These are phyloP conservation scores for Cadophora luteo-olivacea DNA, from an alignment of 2,329 filamentous ascomycete genomes.

Conservation along the genomic window DNA sequence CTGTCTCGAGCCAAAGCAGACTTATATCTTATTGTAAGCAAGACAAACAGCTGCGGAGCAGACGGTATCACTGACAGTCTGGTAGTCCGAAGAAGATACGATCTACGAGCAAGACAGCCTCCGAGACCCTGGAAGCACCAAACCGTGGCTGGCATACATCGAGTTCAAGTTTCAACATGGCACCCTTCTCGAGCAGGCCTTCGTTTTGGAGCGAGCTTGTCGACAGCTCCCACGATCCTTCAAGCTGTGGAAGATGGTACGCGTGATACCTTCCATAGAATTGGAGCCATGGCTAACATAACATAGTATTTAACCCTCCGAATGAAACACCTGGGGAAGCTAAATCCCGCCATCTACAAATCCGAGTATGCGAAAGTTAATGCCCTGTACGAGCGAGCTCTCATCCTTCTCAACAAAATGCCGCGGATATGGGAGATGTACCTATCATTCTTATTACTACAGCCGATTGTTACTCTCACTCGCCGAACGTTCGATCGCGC, in stretches of 20 bases:
- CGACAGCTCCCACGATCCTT: conserved; percentile 90
- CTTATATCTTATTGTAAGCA: conserved; percentile 47
- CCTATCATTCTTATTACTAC: conserved; percentile 84
- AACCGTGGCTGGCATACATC: conserved; percentile 95
- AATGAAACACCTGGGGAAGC: conserved; percentile 77
- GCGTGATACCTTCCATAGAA: conserved; percentile 25
- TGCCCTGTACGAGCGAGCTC: conserved; percentile 86
- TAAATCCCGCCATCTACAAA: conserved; percentile 82
- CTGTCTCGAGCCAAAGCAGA: conserved; percentile 43
- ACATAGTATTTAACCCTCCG: conserved; percentile 83
- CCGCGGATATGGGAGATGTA: conserved; percentile 99
- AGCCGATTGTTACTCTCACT: conserved; percentile 89
- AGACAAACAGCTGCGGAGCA: neutral
- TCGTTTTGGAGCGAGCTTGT: conserved; percentile 89
- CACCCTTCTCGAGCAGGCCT: conserved; percentile 82
- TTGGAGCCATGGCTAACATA: conserved; percentile 29
- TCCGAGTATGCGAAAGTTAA: conserved; percentile 93
- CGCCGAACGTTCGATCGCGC: conserved; percentile 91
- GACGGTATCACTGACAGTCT: conserved; percentile 36
- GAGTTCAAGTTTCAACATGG: conserved; percentile 90
- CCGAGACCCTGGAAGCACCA: conserved; percentile 82
- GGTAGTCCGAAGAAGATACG: conserved; percentile 82
- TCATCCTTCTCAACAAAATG: conserved; percentile 98
- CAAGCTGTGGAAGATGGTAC: conserved; percentile 95
- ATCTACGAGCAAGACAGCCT: conserved; percentile 96